Base-by-base conservation (phyloP, 192 early-diverging fungal genomes). In the Coemansia sp. region DNA sequence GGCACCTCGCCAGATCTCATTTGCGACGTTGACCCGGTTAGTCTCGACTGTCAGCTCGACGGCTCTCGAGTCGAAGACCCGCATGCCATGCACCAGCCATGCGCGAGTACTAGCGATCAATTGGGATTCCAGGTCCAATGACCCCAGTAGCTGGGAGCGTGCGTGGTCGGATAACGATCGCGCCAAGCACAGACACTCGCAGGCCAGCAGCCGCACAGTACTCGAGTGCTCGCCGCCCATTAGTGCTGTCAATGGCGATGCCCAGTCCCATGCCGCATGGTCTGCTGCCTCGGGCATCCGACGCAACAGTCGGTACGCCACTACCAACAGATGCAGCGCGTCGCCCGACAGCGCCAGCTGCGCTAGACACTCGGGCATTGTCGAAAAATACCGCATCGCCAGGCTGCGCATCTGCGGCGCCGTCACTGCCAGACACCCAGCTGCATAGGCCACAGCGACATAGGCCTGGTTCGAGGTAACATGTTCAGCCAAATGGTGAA, bases 391-490 rank as follows among this genome's bases (percentile, higher is more conserved):
- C 9, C 44, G 66, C 68, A 77, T 75, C 1, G 67, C 68, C 53
- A 89, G 86, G 80, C 89, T 85, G 64, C 83, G 78, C 12, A 91
- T 75, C 72, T 94, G 93, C 36, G 93, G 93, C 41, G 89, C 83
- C 22, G 88, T 88, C 10, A 87, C 84, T 29, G 91, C 71, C 55
- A 93, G 76, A 31, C 81, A 20, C 31, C 87, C 86, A 39, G 89
- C 86, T 1, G 91, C 89, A 66, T 70, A 69, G 1, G 84, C 82
- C 5, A 85, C 72, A 13, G 65, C 62, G 19, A 65, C 69, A 69
- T 69, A 85, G 77, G 69, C 85, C 67, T 41, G 64, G 39, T 62
- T 81, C 61, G 20, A 20, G 0, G 38, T 9, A 12, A 44, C 45
- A 32, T 60, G 62, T 4, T 60, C 29, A 0, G 59, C 38, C 29